Base-by-base conservation (phyloP, 495 filamentous ascomycete genomes). In the Hypoxylon lienhwacheense region DNA sequence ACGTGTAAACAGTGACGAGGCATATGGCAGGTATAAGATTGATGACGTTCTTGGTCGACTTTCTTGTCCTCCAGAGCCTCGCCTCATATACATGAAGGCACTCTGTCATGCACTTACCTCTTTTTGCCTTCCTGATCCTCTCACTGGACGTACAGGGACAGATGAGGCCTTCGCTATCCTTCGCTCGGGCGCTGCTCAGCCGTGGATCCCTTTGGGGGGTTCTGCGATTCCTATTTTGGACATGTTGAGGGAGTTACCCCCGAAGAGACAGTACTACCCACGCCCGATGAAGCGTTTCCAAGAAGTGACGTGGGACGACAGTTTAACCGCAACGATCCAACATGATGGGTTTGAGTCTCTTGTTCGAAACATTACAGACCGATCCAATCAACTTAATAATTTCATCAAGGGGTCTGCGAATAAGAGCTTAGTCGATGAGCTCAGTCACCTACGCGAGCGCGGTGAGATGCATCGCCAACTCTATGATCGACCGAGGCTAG, bases 91-190 rank as follows among this genome's bases (percentile, higher is more conserved):
- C 1, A 73, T 70, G 19, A 80, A 84, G 40, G 75, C 74, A 17
- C 75, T 80, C 26, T 70, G 80, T 16, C 82, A 87, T 52, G 84
- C 83, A 0, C 22, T 79, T 0, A 87, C 85, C 0, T 81, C 82
- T 0, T 82, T 75, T 37, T 70, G 72, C 15, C 16, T 86, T 0
- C 77, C 81, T 0, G 85, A 89, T 56, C 55, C 70, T 0, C 63
- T 87, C 1, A 86, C 82, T 0, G 63, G 69, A 0, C 69, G 69
- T 12, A 87, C 82, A 5, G 85, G 85, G 0, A 82, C 80, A 0
- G 82, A 86, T 45, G 78, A 87, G 56, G 70, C 74, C 0, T 63
- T 89, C 4, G 42, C 61, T 2, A 73, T 76, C 39, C 75, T 86
- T 10, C 54, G 61, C 10, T 82, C 79, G 0, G 76, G 66, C 62